phyloP scores from a whole-genome alignment of 306 rosid species.

The Medicago lupulina region DNA sequence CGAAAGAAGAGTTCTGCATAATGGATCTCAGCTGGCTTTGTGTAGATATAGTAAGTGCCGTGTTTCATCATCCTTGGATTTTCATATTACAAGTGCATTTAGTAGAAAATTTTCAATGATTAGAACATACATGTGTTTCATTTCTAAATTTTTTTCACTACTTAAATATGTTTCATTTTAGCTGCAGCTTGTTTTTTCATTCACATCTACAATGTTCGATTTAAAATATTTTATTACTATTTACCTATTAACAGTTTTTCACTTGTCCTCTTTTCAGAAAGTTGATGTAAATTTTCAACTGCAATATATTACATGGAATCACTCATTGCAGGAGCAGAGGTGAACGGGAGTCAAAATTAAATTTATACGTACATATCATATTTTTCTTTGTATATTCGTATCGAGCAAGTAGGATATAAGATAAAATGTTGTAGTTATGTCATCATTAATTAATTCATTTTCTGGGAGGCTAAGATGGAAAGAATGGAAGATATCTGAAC shows the following conservation, averaged over 20 bases:
- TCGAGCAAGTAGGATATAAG: slow-evolving; percentile 40
- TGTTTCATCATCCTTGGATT: slow-evolving; percentile 12
- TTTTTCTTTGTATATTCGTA: slow-evolving; percentile 37
- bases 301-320: slow-evolving; percentile 11
- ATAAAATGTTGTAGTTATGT: slow-evolving; percentile 43
- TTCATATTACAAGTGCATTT: neutral
- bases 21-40: slow-evolving; percentile 33
- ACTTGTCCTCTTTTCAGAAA: slow-evolving; percentile 12
- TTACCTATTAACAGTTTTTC: neutral
- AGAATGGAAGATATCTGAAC: slow-evolving; percentile 38
- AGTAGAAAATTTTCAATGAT: slow-evolving; percentile 12
- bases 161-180: slow-evolving; percentile 1
- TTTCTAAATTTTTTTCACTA: slow-evolving; percentile 32
- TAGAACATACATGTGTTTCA: slow-evolving; percentile 18
- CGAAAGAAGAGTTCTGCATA: slow-evolving; percentile 37
- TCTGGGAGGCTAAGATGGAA: slow-evolving; percentile 44
- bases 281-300: slow-evolving; percentile 19
- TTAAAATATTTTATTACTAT: neutral
- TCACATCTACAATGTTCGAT: neutral
- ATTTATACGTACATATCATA: slow-evolving; percentile 43
- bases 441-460: slow-evolving; percentile 48
- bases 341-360: slow-evolving; percentile 36
- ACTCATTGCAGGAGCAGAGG: slow-evolving; percentile 31
- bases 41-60: slow-evolving; percentile 40
- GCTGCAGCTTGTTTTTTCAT: slow-evolving; percentile 6